phyloP scores from a whole-genome alignment of 139 green algal genomes.

The Closterium sp. region DNA sequence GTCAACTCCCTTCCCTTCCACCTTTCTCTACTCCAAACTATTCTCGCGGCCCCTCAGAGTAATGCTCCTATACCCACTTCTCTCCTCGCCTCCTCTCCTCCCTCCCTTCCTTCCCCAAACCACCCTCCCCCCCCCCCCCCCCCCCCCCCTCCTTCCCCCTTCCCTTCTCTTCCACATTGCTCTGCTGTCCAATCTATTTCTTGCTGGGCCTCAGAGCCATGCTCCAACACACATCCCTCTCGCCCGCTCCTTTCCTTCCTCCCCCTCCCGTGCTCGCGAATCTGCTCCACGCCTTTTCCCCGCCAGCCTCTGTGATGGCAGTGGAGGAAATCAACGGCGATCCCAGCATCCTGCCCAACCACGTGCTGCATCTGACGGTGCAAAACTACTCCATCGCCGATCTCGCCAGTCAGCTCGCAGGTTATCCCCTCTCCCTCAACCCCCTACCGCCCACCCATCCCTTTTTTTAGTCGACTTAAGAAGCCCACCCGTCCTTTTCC shows the following conservation, averaged over 20 bases:
- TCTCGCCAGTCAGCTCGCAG: neutral
- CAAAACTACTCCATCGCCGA: neutral
- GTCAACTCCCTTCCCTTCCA: neutral
- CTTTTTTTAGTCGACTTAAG: too few species aligned
- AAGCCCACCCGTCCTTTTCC: too few species aligned
- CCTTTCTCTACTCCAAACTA: neutral
- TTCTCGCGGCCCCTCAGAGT: neutral
- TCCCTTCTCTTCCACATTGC: neutral
- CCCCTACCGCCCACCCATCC: neutral
- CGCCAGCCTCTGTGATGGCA: neutral
- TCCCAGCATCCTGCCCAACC: neutral
- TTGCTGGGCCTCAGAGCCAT: too few species aligned
- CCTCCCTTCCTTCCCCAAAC: neutral
- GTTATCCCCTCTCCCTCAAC: neutral
- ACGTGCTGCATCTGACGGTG: neutral
- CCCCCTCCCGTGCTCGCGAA: too few species aligned
- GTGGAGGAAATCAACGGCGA: neutral
- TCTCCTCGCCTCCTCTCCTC: neutral
- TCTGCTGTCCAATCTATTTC: too few species aligned
- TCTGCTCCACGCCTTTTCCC: neutral
- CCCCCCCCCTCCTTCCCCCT: too few species aligned
- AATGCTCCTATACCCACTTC: neutral
- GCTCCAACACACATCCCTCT: too few species aligned
- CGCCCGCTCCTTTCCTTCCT: neutral
- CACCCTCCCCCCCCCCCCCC: too few species aligned